Base-by-base conservation (phyloP, 2,329 filamentous ascomycete species). In the Neoscytalidium dimidiatum region DNA sequence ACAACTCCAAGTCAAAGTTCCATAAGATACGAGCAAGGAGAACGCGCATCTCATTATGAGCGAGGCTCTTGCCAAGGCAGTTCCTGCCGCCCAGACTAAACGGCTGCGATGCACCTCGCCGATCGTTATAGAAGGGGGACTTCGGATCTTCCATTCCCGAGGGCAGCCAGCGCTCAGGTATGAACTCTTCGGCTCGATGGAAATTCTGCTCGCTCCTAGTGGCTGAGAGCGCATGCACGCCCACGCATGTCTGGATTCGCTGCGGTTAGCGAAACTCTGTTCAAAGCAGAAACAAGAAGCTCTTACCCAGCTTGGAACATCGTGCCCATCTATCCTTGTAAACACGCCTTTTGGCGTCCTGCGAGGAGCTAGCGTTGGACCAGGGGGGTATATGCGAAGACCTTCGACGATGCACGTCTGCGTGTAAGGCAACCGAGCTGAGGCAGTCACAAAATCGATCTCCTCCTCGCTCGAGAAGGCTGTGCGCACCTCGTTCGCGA, bases 41-140 rank as follows among this genome's bases (percentile, higher is more conserved):
- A 1, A 82, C 44, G 2, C 75, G 69, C 68, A 77, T 73, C 66
- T 79, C 77, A 8, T 73, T 71, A 58, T 74, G 74, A 1, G 77
- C 77, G 9, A 79, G 68, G 41, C 76, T 76, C 67, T 74, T 75
- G 2, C 75, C 75, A 23, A 78, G 29, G 60, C 76, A 78, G 51
- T 77, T 72, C 21, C 81, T 71, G 0, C 79, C 72, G 0, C 82
- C 82, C 33, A 77, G 71, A 1, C 75, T 78, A 68, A 84, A 84
- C 0, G 81, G 72, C 26, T 82, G 76, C 11, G 81, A 65, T 19
- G 71, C 79, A 5, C 76, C 66, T 73, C 77, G 3, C 73, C 74
- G 8, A 41, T 77, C 74, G 14, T n/a, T 65, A 8, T 13, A 21
- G 13, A 48, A 51, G 38, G 68, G 66, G n/a, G 58, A 74, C 4